Percentiles rank a stretch among this genome's conserved stretches.
Evolutionary conservation across 139 green algal genomes (phyloP).

Genomic region (Nannochloris sp.): DNA sequence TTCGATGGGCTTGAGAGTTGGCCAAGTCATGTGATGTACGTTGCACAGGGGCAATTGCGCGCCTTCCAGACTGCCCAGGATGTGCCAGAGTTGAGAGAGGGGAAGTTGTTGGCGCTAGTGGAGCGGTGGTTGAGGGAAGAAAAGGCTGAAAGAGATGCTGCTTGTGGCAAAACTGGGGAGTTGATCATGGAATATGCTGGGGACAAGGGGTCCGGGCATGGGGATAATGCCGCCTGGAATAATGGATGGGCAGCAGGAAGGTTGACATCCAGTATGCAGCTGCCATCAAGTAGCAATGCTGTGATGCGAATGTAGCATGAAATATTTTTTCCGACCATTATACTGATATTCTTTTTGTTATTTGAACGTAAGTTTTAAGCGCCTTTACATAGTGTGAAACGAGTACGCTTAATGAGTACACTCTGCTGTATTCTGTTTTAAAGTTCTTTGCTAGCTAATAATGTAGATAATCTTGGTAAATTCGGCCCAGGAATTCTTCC

Average conservation of each 20-base stretch:
- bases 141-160: slow-evolving; percentile 27
- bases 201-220: slow-evolving; percentile 18
- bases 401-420: neutral
- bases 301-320: slow-evolving; percentile 62
- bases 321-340: neutral
- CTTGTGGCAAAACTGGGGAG: neutral
- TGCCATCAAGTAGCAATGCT: slow-evolving; percentile 66
- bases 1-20: slow-evolving; percentile 95
- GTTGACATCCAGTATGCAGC: slow-evolving; percentile 45
- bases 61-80: slow-evolving; percentile 27
- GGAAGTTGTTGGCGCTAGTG: slow-evolving; percentile 51
- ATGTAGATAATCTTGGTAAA: neutral
- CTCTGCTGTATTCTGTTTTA: neutral
- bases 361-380: too few species aligned
- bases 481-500: neutral
- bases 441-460: neutral
- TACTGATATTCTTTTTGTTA: neutral
- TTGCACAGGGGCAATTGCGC: slow-evolving; percentile 59
- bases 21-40: slow-evolving; percentile 88
- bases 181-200: slow-evolving; percentile 26
- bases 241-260: slow-evolving; percentile 74
- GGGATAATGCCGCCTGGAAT: slow-evolving; percentile 57
- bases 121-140: slow-evolving; percentile 46
- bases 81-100: slow-evolving; percentile 48
- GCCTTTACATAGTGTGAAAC: too few species aligned